phyloP scores from a whole-genome alignment of 2,329 filamentous ascomycete genomes.

The Exophiala alcalophila region DNA sequence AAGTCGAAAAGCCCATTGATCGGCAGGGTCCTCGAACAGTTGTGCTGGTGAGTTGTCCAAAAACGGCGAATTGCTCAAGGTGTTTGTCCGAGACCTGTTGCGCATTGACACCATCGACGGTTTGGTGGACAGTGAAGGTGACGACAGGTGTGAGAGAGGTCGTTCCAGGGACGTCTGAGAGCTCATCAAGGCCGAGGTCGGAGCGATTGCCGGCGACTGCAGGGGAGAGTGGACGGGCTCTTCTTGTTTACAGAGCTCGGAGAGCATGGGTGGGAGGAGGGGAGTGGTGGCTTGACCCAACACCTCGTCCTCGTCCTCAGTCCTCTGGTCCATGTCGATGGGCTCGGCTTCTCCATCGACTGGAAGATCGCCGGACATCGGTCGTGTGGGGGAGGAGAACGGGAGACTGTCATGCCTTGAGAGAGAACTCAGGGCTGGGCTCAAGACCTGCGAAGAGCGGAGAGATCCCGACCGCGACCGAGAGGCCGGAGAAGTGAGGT shows the following conservation, averaged over 20 bases:
- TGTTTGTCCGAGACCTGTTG: conserved; percentile 44
- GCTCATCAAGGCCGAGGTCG: conserved; percentile 46
- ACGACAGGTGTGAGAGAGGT: conserved; percentile 52
- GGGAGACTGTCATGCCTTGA: conserved; percentile 51
- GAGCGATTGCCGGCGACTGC: conserved; percentile 76
- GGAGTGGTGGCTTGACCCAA: conserved; percentile 73
- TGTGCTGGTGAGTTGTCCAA: conserved; percentile 62
- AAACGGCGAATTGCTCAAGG: conserved; percentile 50
- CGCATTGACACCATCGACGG: conserved; percentile 75
- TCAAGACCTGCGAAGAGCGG: conserved; percentile 39
- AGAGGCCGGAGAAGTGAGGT: conserved; percentile 52
- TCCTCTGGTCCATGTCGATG: conserved; percentile 55
- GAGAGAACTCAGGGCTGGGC: conserved; percentile 36
- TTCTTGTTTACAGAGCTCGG: conserved; percentile 51
- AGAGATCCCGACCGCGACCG: conserved; percentile 44
- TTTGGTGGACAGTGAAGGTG: conserved; percentile 72
- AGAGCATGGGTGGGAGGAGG: conserved; percentile 77
- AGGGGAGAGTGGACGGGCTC: conserved; percentile 72
- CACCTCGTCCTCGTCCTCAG: conserved; percentile 49
- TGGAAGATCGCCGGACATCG: conserved; percentile 56
- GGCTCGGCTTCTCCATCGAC: conserved; percentile 48
- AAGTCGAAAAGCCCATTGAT: conserved; percentile 79
- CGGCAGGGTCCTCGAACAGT: conserved; percentile 59
- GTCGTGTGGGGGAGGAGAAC: conserved; percentile 61
- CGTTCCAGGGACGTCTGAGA: conserved; percentile 49